Conservation (phyloP, 192 early-diverging fungal species). For the Haplosporangium gracile region DNA sequence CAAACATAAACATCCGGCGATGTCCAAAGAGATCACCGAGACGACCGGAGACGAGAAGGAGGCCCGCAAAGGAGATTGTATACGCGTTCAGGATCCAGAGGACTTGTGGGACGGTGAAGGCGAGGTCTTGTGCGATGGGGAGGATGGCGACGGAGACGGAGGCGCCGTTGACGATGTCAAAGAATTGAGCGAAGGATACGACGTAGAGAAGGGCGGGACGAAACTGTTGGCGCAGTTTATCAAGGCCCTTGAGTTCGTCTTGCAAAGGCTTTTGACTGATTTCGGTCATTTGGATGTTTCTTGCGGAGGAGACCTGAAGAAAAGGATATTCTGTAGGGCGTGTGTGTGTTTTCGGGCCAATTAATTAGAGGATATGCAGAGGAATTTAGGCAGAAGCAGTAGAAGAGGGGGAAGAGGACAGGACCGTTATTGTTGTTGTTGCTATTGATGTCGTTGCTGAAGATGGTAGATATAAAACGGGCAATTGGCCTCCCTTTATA, state of each 20-base stretch:
- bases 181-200: conserved; percentile 16
- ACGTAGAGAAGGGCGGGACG: conserved; percentile 19
- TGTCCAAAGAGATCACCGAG: conserved; percentile 56
- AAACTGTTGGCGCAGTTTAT: background rate
- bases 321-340: background rate
- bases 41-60: conserved; percentile 45
- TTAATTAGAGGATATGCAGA: background rate
- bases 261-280: background rate
- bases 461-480: background rate
- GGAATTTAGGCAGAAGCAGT: background rate
- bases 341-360: too few species aligned
- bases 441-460: background rate
- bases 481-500: background rate
- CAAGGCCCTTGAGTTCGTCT: background rate
- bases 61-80: conserved; percentile 54
- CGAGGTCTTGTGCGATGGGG: conserved; percentile 30
- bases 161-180: conserved; percentile 35
- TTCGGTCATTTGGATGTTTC: background rate
- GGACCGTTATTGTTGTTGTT: background rate
- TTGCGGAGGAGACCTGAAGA: background rate
- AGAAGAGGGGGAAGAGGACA: background rate
- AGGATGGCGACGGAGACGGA: conserved; percentile 31
- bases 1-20: conserved; percentile 47
- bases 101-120: conserved; percentile 18
- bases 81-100: conserved; percentile 50